Percentiles rank a stretch among this genome's conserved stretches.
Conservation (phyloP, 441 rosid genomes). For the Pelargonium myrrhifolium region DNA sequence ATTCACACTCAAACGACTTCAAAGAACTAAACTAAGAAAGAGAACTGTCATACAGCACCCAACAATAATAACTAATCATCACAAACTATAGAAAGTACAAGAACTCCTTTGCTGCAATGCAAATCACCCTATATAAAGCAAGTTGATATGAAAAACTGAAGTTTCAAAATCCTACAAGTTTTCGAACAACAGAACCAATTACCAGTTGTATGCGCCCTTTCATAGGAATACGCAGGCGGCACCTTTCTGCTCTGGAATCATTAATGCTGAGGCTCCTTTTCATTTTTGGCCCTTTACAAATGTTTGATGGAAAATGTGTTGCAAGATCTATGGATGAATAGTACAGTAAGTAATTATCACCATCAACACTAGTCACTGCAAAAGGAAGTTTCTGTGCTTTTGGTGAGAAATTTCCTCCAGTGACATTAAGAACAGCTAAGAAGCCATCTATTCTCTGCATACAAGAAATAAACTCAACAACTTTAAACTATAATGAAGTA, state of each 20-base stretch:
- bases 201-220: slow-evolving; percentile 57
- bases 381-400: slow-evolving; percentile 49
- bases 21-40: not conserved
- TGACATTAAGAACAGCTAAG: slow-evolving; percentile 48
- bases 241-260: slow-evolving; percentile 29
- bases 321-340: slow-evolving; percentile 43
- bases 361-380: slow-evolving; percentile 46
- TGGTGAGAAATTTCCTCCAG: slow-evolving; percentile 50
- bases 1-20: not conserved
- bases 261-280: slow-evolving; percentile 38
- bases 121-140: not conserved
- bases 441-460: slow-evolving; percentile 51
- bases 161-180: not conserved
- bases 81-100: not conserved
- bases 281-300: slow-evolving; percentile 27
- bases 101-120: not conserved
- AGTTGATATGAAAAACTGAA: not conserved
- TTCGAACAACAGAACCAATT: slow-evolving; percentile 12
- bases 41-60: not conserved
- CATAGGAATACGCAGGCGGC: slow-evolving; percentile 42
- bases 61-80: not conserved
- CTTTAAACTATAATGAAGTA: slow-evolving; percentile 9
- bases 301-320: slow-evolving; percentile 22
- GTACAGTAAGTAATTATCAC: slow-evolving; percentile 45
- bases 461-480: slow-evolving; percentile 8